Base-by-base conservation (phyloP, 306 rosid genomes). In the Medicago arabica region DNA sequence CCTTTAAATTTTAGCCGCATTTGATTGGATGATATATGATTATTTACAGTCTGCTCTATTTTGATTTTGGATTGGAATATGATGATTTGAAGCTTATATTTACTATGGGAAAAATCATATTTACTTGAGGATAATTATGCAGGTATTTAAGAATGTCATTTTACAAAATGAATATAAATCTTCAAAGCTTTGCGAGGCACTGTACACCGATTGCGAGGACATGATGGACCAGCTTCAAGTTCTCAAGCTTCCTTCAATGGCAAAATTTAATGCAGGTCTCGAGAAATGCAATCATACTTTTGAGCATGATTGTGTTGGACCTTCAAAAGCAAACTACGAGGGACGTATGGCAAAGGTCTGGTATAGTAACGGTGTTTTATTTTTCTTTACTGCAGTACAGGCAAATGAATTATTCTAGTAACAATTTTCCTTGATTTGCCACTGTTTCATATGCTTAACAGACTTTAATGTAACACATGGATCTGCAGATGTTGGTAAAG, bases 201-300 rank as follows among this genome's bases (percentile, higher is more conserved):
- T 90, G 78, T 92, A 88, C 78, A 90, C 83, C 15, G 83, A 59
- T 47, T 92, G 97, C 5, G 97, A 92, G 84, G 97, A 92, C 72
- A 75, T 79, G 75, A 92, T 92, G 97, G 96, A 92, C 75, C 88
- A 83, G 21, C 97, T 92, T 67, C 97, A 92, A 86, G 88, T 80
- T 81, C 93, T 92, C 69, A 83, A 90, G 78, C 97, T 92, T 72
- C 97, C 97, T 46, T 86, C 93, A 47, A 90, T 92, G 96, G 92
- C 96, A 38, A 92, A 92, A 69, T 92, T 90, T 60, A 85, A 88
- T 63, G 97, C 90, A 67, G 96, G 97, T 80, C 86, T 90, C 78
- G 79, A 84, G 69, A 86, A 88, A 31, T 92, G 97, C 87, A 90
- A 90, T 78, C 87, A 40, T 80, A 92, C 92, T 85, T 92, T 92